phyloP scores from a whole-genome alignment of 176 grass and related monocot species.

The Eremochloa ophiuroides region DNA sequence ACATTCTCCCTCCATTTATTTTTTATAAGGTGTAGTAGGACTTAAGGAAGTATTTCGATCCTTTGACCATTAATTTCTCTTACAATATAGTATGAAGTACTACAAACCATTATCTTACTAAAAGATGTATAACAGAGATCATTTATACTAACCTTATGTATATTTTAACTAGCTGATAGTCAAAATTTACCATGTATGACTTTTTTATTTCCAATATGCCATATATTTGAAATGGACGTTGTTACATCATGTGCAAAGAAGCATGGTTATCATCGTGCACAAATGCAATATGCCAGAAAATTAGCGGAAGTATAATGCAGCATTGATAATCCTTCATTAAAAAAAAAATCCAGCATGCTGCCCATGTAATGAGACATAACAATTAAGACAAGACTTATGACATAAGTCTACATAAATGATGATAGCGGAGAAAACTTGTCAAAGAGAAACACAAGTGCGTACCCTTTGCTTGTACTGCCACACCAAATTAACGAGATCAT shows the following conservation, averaged over 20 bases:
- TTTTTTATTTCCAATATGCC: too few species aligned
- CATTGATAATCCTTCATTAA: not conserved
- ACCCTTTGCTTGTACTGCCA: slow-evolving; percentile 19
- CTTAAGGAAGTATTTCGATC: too few species aligned
- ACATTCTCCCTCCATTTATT: not conserved
- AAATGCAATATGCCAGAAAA: not conserved
- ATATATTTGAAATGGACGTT: not conserved
- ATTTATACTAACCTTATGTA: too few species aligned
- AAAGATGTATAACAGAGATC: too few species aligned
- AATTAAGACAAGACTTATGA: not conserved
- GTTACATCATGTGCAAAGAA: not conserved
- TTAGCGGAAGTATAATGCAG: not conserved
- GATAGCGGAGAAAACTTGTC: not conserved
- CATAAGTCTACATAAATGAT: not conserved
- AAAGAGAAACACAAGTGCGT: not conserved
- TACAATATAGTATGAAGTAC: too few species aligned
- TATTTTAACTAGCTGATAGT: too few species aligned
- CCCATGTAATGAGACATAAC: too few species aligned
- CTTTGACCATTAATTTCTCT: too few species aligned
- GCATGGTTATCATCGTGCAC: not conserved
- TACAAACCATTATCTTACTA: too few species aligned
- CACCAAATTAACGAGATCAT: not conserved
- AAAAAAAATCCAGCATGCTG: not conserved
- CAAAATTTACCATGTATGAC: too few species aligned
- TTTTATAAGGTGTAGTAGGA: too few species aligned